phyloP scores from a whole-genome alignment of 306 rosid genomes.

The Acmispon strigosus region DNA sequence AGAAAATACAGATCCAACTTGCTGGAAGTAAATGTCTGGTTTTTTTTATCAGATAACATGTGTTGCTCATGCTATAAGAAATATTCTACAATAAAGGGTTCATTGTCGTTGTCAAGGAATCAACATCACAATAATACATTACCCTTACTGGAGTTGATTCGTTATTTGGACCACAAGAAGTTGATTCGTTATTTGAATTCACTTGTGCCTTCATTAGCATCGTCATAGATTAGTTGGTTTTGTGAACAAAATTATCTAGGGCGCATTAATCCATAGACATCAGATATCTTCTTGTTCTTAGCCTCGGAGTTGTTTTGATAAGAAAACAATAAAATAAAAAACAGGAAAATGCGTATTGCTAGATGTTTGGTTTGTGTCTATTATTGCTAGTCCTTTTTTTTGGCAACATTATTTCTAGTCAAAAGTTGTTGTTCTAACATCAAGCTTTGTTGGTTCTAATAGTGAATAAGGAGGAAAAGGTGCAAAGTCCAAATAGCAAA shows the following conservation, averaged over 20 bases:
- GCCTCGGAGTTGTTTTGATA: neutral
- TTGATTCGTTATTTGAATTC: neutral
- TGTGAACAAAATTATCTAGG: neutral
- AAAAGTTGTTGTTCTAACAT: slow-evolving; percentile 23
- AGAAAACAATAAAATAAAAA: neutral
- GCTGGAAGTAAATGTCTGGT: no score
- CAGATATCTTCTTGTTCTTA: neutral
- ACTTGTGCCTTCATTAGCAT: neutral
- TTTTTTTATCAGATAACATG: neutral
- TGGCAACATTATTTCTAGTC: slow-evolving; percentile 6
- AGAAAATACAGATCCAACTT: no score
- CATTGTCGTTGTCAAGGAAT: neutral
- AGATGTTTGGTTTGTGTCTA: no score
- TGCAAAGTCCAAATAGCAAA: slow-evolving; percentile 15
- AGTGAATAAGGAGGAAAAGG: slow-evolving; percentile 17
- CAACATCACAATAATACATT: neutral
- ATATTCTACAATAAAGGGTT: neutral
- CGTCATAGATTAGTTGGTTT: neutral
- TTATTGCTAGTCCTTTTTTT: no score
- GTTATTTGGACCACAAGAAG: neutral
- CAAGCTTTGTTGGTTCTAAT: slow-evolving; percentile 26
- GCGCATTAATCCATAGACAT: neutral
- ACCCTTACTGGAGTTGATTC: neutral
- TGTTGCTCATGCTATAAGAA: neutral
- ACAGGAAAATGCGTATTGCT: neutral